A percentile compares a stretch with the other conserved stretches of the same genome.
Evolutionary conservation across 2,329 filamentous ascomycete genomes (phyloP).

Genomic region (Cladosporium sp.): DNA sequence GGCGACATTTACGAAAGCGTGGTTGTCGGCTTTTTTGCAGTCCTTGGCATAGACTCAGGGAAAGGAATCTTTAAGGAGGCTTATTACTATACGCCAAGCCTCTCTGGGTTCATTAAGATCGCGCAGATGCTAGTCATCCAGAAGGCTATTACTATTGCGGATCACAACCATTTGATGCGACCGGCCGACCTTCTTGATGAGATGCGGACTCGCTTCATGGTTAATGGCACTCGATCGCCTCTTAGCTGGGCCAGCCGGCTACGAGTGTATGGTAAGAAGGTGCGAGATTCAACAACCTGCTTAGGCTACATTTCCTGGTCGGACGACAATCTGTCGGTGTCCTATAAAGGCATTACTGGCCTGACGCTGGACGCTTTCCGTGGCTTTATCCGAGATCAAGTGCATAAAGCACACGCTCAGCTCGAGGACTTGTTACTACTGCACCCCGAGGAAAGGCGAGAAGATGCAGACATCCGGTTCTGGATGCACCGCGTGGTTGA

Average conservation of each 20-base stretch:
- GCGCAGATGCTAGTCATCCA: slow-evolving; percentile 22
- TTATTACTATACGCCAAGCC: slow-evolving; percentile 15
- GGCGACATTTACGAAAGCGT: slow-evolving; percentile 19
- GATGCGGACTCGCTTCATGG: slow-evolving; percentile 18
- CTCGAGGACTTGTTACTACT: slow-evolving; percentile 7
- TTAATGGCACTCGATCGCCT: slow-evolving; percentile 13
- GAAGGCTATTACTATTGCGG: slow-evolving; percentile 12
- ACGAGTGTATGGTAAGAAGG: not conserved
- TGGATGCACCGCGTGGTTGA: slow-evolving; percentile 1
- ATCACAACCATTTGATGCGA: not conserved
- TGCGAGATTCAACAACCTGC: not conserved
- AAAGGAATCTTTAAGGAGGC: slow-evolving; percentile 14
- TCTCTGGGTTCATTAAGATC: slow-evolving; percentile 24
- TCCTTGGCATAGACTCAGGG: slow-evolving; percentile 15
- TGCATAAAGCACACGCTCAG: not conserved
- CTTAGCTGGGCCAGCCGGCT: slow-evolving; percentile 6
- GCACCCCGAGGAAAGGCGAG: not conserved
- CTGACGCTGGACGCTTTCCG: not conserved
- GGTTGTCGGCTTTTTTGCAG: slow-evolving; percentile 19
- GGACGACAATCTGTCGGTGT: not conserved
- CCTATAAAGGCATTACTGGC: not conserved
- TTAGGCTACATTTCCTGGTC: not conserved
- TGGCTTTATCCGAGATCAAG: not conserved
- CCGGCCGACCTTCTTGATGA: slow-evolving; percentile 17
- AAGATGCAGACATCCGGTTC: not conserved